phyloP scores from a whole-genome alignment of 305 asterid species.

The Fraxinus paxiana region DNA sequence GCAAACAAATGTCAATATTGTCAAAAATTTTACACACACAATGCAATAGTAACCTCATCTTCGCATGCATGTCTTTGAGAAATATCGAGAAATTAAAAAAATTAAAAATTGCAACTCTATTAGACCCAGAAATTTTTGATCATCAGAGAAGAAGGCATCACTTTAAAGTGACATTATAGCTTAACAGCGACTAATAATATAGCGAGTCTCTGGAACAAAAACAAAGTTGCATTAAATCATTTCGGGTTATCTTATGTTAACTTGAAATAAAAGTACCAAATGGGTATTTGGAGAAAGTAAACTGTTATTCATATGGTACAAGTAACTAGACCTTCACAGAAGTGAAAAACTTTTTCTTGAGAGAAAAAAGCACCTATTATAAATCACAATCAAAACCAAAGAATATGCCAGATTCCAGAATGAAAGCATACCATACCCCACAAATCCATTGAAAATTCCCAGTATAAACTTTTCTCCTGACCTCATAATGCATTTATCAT shows the following conservation, averaged over 20 bases:
- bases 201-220: background rate
- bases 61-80: background rate
- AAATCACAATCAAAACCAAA: background rate
- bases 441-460: background rate
- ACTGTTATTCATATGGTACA: background rate
- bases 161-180: background rate
- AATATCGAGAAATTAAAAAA: background rate
- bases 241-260: background rate
- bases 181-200: background rate
- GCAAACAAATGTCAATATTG: conserved; percentile 29
- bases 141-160: background rate
- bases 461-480: background rate
- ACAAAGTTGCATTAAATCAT: background rate
- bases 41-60: background rate
- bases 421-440: conserved; percentile 14
- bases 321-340: background rate
- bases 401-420: background rate
- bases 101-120: background rate
- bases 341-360: background rate
- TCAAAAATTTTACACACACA: background rate
- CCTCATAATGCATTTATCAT: background rate
- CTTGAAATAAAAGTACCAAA: background rate
- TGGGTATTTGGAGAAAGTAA: background rate
- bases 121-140: background rate
- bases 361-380: background rate